Conservation (phyloP, 345 rosid species). For the Citrus inodora region DNA sequence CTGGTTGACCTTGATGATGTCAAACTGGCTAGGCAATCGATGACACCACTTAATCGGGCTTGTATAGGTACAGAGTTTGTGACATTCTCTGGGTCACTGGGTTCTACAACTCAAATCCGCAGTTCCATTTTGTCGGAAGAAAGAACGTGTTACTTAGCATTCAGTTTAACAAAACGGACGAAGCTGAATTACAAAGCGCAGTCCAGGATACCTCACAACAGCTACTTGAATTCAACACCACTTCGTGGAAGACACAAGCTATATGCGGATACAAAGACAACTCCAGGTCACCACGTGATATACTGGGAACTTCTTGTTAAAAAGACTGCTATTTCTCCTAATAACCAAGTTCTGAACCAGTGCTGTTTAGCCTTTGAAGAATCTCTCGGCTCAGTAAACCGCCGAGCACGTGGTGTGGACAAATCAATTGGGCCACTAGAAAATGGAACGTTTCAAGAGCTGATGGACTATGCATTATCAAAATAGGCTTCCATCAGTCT, state of each 20-base stretch:
- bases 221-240: slow-evolving; percentile 46
- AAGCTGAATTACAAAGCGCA: slow-evolving; percentile 73
- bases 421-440: slow-evolving; percentile 78
- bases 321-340: too few relatives aligned
- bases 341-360: slow-evolving; percentile 16
- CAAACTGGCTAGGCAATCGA: too few relatives aligned
- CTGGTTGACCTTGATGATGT: too few relatives aligned
- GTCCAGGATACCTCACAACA: slow-evolving; percentile 59
- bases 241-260: slow-evolving; percentile 89
- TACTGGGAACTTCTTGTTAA: slow-evolving; percentile 45
- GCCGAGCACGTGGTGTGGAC: slow-evolving; percentile 74
- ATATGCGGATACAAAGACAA: slow-evolving; percentile 64
- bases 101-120: too few relatives aligned
- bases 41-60: too few relatives aligned
- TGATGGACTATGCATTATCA: too few relatives aligned
- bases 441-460: slow-evolving; percentile 51
- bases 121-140: slow-evolving; percentile 1
- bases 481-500: too few relatives aligned
- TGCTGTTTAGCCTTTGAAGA: slow-evolving; percentile 89
- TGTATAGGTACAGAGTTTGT: too few relatives aligned
- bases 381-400: slow-evolving; percentile 69
- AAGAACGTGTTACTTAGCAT: slow-evolving; percentile 91
- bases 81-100: too few relatives aligned
- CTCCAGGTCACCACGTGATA: slow-evolving; percentile 84
- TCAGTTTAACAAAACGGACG: slow-evolving; percentile 84